Conservation (phyloP, 345 rosid species). For the Leavenworthia alabamica region DNA sequence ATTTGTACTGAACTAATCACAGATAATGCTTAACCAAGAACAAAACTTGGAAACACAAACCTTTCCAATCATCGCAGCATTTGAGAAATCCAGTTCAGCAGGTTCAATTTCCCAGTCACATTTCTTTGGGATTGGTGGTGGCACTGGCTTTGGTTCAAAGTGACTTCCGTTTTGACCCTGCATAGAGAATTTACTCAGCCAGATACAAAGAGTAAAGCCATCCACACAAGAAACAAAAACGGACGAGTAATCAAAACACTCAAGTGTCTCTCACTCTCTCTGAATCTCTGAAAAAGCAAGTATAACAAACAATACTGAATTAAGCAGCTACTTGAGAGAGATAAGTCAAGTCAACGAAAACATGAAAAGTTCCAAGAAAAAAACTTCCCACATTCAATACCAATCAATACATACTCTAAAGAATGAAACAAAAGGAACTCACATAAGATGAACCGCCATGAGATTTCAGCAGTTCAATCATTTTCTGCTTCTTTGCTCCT, state of each 20-base stretch:
- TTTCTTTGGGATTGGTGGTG: slow-evolving; percentile 90
- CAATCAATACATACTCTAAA: neutral
- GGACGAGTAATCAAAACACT: neutral
- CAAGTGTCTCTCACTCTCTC: neutral
- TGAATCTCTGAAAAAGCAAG: neutral
- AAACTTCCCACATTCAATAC: neutral
- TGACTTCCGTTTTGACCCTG: slow-evolving; percentile 99
- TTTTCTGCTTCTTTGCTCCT: slow-evolving; percentile 75
- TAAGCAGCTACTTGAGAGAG: no score
- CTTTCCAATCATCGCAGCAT: slow-evolving; percentile 76
- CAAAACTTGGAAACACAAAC: slow-evolving; percentile 32
- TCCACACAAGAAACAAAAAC: neutral
- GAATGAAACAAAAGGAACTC: slow-evolving; percentile 36
- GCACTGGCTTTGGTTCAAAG: slow-evolving; percentile 92
- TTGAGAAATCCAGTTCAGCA: slow-evolving; percentile 86
- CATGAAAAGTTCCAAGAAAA: slow-evolving; percentile 5
- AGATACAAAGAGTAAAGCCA: neutral
- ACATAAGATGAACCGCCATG: slow-evolving; percentile 88
- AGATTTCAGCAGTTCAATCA: slow-evolving; percentile 74
- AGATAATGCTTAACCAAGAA: neutral
- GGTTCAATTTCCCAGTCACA: slow-evolving; percentile 99
- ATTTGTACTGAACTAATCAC: neutral
- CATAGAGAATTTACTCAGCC: slow-evolving; percentile 7
- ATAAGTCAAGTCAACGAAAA: slow-evolving; percentile 1
- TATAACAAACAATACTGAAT: neutral